Evolutionary conservation across 768 basidiomycete species (phyloP).

Genomic region (Butyriboletus loyo): DNA sequence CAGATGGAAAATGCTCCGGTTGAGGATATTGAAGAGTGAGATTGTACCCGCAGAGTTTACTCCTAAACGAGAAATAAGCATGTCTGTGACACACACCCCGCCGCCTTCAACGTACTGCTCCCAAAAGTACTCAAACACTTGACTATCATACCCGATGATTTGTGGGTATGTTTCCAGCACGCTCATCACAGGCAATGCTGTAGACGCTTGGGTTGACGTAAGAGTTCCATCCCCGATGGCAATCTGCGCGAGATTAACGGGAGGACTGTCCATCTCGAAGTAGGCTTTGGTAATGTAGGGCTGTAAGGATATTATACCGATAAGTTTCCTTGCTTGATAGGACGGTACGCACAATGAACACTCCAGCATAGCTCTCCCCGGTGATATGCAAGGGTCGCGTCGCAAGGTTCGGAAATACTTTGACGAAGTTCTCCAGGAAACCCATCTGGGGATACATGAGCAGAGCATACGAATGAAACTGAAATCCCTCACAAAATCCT

Average conservation of each 20-base stretch:
- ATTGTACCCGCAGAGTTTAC: conserved; percentile 62
- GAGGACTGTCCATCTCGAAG: conserved; percentile 57
- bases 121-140: conserved; percentile 64
- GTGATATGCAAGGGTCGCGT: conserved; percentile 65
- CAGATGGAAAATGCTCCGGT: conserved; percentile 43
- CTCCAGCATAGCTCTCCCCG: conserved; percentile 74
- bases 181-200: conserved; percentile 53
- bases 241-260: conserved; percentile 62
- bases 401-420: conserved; percentile 67
- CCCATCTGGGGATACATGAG: conserved; percentile 47
- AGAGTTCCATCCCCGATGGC: conserved; percentile 60
- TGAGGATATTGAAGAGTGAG: conserved; percentile 70
- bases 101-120: conserved; percentile 48
- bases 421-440: conserved; percentile 66
- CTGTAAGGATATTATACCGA: conserved; percentile 35
- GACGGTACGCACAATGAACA: conserved; percentile 50
- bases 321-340: conserved; percentile 25
- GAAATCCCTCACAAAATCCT: conserved; percentile 37
- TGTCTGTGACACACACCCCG: not conserved
- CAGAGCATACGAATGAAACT: conserved; percentile 24
- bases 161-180: conserved; percentile 74
- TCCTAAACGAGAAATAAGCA: conserved; percentile 33
- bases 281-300: conserved; percentile 74
- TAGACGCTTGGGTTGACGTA: conserved; percentile 49
- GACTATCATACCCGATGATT: conserved; percentile 64